These are phyloP conservation scores for Boletus fagicola DNA, from an alignment of 768 basidiomycete species.

Conservation along the genomic window DNA sequence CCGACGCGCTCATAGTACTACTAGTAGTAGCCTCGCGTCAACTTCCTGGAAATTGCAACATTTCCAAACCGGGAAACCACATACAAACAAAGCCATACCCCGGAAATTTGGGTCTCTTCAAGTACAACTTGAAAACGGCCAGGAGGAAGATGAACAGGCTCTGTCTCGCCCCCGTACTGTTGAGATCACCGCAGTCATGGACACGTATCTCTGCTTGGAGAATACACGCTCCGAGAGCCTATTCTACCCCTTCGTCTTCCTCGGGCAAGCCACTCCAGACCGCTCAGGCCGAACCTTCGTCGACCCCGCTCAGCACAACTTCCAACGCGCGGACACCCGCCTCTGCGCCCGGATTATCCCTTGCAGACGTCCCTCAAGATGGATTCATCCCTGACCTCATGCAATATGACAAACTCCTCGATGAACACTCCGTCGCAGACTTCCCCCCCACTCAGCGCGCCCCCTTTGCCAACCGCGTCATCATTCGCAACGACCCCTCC, in stretches of 20 bases:
- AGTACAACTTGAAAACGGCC: not conserved
- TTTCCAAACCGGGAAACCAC: slow-evolving; percentile 16
- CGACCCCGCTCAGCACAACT: not conserved
- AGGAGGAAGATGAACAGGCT: slow-evolving; percentile 28
- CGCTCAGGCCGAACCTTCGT: not conserved
- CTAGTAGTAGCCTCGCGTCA: not conserved
- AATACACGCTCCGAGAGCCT: slow-evolving; percentile 7
- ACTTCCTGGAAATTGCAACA: not conserved
- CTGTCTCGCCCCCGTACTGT: slow-evolving; percentile 13
- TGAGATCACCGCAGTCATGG: slow-evolving; percentile 11
- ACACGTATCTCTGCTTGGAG: not conserved
- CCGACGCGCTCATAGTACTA: slow-evolving; percentile 14
- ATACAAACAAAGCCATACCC: slow-evolving; percentile 19
- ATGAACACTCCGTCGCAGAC: slow-evolving; percentile 53
- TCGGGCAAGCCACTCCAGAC: slow-evolving; percentile 5
- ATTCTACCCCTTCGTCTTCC: slow-evolving; percentile 18
- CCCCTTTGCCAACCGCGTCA: slow-evolving; percentile 60
- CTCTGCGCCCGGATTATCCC: slow-evolving; percentile 13
- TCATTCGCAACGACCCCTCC: slow-evolving; percentile 70
- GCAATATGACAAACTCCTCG: slow-evolving; percentile 58
- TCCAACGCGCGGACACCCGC: not conserved
- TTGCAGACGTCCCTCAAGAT: slow-evolving; percentile 25
- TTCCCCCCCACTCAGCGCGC: slow-evolving; percentile 51
- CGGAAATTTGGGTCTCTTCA: slow-evolving; percentile 15
- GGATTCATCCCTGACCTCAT: slow-evolving; percentile 57